Evolutionary conservation across 2,329 filamentous ascomycete genomes (phyloP).

Genomic region (Mollisiaceae sp.): DNA sequence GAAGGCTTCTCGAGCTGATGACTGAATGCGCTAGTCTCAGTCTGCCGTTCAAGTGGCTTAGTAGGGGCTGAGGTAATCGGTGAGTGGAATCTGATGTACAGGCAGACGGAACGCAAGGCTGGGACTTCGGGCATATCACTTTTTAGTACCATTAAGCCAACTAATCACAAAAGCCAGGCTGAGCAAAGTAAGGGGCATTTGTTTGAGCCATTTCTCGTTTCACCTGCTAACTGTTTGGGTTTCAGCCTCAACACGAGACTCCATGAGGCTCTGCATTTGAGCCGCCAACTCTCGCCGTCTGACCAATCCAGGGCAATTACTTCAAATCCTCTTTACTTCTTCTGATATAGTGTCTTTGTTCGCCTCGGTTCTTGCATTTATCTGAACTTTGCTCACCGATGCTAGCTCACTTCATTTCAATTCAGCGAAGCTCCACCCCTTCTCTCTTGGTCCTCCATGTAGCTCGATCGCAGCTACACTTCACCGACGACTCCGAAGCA

Average conservation of each 20-base stretch:
- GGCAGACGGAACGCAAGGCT: background rate
- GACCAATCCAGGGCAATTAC: background rate
- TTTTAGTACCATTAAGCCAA: background rate
- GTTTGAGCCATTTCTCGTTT: background rate
- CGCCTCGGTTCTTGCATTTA: background rate
- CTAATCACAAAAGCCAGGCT: background rate
- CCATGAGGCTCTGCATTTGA: background rate
- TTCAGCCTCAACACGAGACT: background rate
- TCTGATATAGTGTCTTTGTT: background rate
- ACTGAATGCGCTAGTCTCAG: too few relatives aligned
- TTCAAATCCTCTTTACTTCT: background rate
- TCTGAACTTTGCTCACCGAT: conserved; percentile 1
- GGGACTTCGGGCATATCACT: background rate
- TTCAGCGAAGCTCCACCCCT: background rate
- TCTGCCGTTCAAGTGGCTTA: too few relatives aligned
- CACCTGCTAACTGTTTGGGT: background rate
- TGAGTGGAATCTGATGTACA: background rate
- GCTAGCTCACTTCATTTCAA: background rate
- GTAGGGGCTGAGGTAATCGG: background rate
- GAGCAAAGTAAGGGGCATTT: background rate
- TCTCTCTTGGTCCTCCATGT: background rate
- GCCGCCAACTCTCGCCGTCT: too few relatives aligned
- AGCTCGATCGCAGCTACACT: background rate
- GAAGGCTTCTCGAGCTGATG: background rate
- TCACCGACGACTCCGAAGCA: background rate